These are phyloP conservation scores for Saccharomycopsis guyanensis DNA, from an alignment of 805 yeast genomes.

Conservation along the genomic window DNA sequence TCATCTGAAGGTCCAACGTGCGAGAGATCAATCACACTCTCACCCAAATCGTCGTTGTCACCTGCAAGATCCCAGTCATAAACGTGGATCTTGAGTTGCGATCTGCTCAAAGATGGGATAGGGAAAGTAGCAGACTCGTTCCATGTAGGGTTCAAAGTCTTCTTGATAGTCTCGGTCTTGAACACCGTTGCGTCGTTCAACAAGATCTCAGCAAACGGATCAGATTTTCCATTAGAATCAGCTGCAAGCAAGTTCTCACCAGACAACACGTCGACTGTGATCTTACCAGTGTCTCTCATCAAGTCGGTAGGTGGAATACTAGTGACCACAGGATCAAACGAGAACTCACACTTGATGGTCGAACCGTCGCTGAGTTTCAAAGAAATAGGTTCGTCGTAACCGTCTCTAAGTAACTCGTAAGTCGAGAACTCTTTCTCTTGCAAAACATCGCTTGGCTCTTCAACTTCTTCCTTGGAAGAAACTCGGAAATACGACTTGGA, in stretches of 20 bases:
- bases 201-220: constrained; percentile 52
- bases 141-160: constrained; percentile 69
- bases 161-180: constrained; percentile 57
- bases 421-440: constrained; percentile 45
- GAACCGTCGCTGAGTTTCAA: constrained; percentile 34
- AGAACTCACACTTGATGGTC: constrained; percentile 41
- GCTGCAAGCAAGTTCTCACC: constrained; percentile 50
- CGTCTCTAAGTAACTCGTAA: constrained; percentile 43
- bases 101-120: constrained; percentile 54
- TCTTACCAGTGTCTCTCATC: constrained; percentile 58
- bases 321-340: constrained; percentile 52
- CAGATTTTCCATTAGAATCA: constrained; percentile 71
- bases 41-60: constrained; percentile 53
- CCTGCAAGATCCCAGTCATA: constrained; percentile 80
- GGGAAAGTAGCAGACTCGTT: constrained; percentile 57
- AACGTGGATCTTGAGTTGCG: constrained; percentile 40
- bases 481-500: constrained; percentile 51
- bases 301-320: constrained; percentile 52
- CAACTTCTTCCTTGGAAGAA: constrained; percentile 44
- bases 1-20: constrained; percentile 37
- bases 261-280: constrained; percentile 48
- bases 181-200: constrained; percentile 46
- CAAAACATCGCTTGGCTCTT: constrained; percentile 40
- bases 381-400: constrained; percentile 39
- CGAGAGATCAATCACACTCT: constrained; percentile 41